Evolutionary conservation across 2,329 filamentous ascomycete genomes (phyloP), one percentile per base, ranked within the genome.

Genomic region (Metarhizium rileyi): DNA sequence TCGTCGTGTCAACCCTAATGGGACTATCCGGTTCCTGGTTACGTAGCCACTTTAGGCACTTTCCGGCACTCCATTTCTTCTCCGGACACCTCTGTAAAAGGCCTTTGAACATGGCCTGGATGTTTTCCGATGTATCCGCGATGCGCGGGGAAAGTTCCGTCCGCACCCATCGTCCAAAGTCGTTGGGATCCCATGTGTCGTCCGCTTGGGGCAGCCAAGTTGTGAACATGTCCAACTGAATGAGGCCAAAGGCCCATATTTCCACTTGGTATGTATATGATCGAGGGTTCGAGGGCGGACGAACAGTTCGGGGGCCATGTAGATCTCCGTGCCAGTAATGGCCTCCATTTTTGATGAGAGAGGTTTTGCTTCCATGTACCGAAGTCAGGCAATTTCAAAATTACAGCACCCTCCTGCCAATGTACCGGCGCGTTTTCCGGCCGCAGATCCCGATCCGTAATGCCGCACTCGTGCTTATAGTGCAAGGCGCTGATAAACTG

Each of bases 271-370:
- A 49, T 12, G 46, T 46, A 28, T 52, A 49, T 7, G 10, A 23
- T 33, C 46, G 28, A 23, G 50, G 50, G 25, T 42, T 33, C 46
- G 28, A 23, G 50, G 50, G 25, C 35, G 25, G 18, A 12, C 36
- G 38, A 52, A 52, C 8, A 52, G 35, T 43, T 52, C 50, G 20
- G 50, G 50, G 28, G 49, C 44, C 49, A 50, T 50, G 38, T 50
- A 50, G 26, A 50, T 50, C 20, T 50, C 43, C 22, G 49, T 50
- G 30, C 44, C 49, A 14, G 49, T 50, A 36, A 50, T 47, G n/a
- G 49, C 47, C 10, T 50, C 49, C 49, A 50, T 47, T 22, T 14
- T 44, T 8, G 44, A 33, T 20, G 44, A 43, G 44, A 43, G 18
- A 6, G 12, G 28, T 50, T 50, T n/a, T 43, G 44, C 44, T 50